Conservation (phyloP, 2,329 filamentous ascomycete genomes). For the Sporothrix phasma region DNA sequence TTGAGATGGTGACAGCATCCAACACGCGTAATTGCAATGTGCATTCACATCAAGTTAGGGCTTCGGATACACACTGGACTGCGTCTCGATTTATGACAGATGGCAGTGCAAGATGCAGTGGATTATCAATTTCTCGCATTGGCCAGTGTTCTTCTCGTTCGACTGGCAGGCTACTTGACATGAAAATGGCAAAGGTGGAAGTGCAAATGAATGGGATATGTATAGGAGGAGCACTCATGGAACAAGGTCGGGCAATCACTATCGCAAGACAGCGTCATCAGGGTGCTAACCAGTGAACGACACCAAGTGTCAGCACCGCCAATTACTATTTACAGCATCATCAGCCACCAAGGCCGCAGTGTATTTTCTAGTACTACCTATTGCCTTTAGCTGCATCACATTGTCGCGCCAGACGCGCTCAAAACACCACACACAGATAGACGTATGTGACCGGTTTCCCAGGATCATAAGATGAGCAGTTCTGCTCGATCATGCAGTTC, state of each 20-base stretch:
- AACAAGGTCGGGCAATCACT: background rate
- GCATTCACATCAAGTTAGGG: background rate
- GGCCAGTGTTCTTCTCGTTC: too few species aligned
- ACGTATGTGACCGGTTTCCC: background rate
- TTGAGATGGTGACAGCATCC: background rate
- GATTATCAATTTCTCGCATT: too few species aligned
- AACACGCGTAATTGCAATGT: background rate
- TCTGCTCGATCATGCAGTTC: background rate
- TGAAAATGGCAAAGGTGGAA: too few species aligned
- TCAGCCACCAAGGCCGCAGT: background rate
- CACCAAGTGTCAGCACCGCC: background rate
- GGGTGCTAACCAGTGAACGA: conserved; percentile 9
- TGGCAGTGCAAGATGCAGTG: too few species aligned
- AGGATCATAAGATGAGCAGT: background rate
- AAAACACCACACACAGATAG: background rate
- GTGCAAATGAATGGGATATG: too few species aligned
- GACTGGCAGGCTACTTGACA: too few species aligned
- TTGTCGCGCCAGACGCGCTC: background rate
- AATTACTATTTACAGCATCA: background rate
- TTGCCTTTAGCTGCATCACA: background rate
- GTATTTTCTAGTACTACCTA: background rate
- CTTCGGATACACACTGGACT: too few species aligned
- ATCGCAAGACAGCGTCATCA: conserved; percentile 16
- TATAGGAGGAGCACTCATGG: too few species aligned
- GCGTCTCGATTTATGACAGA: too few species aligned